These are phyloP conservation scores for Peronospora tabacina DNA, from an alignment of 352 stramenopile species.

Conservation along the genomic window DNA sequence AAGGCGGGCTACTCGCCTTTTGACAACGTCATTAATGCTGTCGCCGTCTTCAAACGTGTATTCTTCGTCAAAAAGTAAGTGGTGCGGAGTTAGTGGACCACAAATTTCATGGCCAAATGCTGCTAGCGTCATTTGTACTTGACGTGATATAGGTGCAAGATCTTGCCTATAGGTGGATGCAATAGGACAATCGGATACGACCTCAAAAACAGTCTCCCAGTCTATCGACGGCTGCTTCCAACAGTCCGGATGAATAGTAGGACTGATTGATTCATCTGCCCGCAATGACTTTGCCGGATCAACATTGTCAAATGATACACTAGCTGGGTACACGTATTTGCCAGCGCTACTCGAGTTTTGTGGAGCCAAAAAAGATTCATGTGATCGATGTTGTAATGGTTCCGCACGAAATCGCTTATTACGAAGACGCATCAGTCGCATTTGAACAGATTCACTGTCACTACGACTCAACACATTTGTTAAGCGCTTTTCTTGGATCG, in stretches of 20 bases:
- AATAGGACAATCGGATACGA: slow-evolving; percentile 8
- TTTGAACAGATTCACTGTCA: slow-evolving; percentile 33
- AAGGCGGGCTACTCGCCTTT: slow-evolving; percentile 16
- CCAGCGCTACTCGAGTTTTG: background rate
- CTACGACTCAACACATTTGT: slow-evolving; percentile 18
- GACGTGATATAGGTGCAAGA: slow-evolving; percentile 8
- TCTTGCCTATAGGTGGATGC: background rate
- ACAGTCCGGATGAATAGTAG: slow-evolving; percentile 4
- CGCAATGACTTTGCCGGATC: slow-evolving; percentile 7
- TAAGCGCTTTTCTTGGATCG: slow-evolving; percentile 3
- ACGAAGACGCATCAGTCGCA: slow-evolving; percentile 42
- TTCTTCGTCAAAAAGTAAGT: slow-evolving; percentile 8
- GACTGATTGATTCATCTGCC: background rate
- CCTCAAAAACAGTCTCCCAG: slow-evolving; percentile 30
- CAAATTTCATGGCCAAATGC: slow-evolving; percentile 22
- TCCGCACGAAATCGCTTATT: slow-evolving; percentile 31
- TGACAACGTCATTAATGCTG: slow-evolving; percentile 9
- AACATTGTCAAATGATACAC: slow-evolving; percentile 15
- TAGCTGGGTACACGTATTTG: slow-evolving; percentile 10
- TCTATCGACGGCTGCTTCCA: slow-evolving; percentile 10
- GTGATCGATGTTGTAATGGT: slow-evolving; percentile 7
- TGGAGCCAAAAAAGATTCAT: slow-evolving; percentile 7
- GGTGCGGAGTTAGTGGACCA: slow-evolving; percentile 1
- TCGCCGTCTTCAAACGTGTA: slow-evolving; percentile 15
- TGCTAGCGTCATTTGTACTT: slow-evolving; percentile 10